Conservation (phyloP, 176 grass and related monocot species). For the Thinopyrum elongatum region DNA sequence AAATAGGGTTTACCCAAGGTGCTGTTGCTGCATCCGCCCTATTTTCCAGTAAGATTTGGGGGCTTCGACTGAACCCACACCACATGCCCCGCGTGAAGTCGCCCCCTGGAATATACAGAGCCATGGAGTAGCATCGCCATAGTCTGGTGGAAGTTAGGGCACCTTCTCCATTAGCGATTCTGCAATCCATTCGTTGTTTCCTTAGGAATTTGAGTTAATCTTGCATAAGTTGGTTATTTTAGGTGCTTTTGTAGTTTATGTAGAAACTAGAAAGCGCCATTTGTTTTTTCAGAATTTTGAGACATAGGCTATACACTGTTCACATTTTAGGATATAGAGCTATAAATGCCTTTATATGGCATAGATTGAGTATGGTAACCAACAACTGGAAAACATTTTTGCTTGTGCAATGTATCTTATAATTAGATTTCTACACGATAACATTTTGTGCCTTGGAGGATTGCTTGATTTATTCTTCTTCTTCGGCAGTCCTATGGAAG, state of each 20-base stretch:
- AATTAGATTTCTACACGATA: background rate
- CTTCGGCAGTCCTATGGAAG: constrained; percentile 42
- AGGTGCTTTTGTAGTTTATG: background rate
- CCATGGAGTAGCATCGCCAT: background rate
- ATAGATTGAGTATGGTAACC: background rate
- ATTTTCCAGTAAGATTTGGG: background rate
- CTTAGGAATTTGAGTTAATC: background rate
- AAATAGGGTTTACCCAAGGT: background rate
- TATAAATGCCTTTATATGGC: background rate
- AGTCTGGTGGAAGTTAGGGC: background rate
- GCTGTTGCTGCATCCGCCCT: background rate
- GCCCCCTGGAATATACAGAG: background rate
- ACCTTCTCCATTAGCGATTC: background rate
- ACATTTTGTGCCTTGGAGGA: background rate
- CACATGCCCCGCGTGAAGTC: background rate
- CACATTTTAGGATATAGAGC: background rate
- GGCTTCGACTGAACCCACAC: background rate
- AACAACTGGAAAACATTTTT: background rate
- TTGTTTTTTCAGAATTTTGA: background rate
- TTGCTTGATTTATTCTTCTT: background rate
- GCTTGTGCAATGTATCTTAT: constrained; percentile 8
- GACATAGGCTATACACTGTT: background rate
- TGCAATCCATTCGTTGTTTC: background rate
- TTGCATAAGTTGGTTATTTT: background rate
- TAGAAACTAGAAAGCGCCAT: background rate